Percentiles rank a stretch among this genome's conserved stretches.
Evolutionary conservation across 345 rosid genomes (phyloP).

Genomic region (Eucalyptus shirleyi): DNA sequence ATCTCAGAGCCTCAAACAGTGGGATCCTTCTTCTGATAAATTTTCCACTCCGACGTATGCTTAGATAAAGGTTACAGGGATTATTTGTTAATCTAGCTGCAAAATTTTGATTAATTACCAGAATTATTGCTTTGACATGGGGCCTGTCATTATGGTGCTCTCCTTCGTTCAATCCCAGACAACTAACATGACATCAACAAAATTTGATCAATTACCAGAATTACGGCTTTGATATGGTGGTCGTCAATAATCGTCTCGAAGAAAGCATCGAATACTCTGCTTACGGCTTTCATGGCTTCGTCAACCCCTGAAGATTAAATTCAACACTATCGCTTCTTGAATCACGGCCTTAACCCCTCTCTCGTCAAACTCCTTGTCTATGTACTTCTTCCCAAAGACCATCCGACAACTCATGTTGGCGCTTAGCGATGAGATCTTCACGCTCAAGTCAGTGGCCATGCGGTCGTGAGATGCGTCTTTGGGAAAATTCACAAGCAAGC

Average conservation of each 20-base stretch:
- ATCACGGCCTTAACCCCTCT: too few species aligned
- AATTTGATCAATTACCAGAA: background rate
- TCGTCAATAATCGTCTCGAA: background rate
- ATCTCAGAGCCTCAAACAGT: background rate
- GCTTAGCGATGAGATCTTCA: too few species aligned
- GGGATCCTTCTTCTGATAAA: background rate
- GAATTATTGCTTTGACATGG: constrained; percentile 5
- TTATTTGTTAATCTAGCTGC: background rate
- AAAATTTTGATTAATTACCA: background rate
- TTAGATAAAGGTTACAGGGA: background rate
- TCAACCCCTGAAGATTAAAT: too few species aligned
- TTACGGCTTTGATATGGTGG: background rate
- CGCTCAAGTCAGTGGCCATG: too few species aligned
- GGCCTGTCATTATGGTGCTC: constrained; percentile 1
- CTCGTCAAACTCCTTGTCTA: too few species aligned
- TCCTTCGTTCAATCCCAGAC: constrained; percentile 9
- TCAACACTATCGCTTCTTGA: too few species aligned
- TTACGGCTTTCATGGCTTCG: too few species aligned
- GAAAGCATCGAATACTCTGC: too few species aligned
- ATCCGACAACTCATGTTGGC: too few species aligned
- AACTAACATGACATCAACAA: constrained; percentile 11
- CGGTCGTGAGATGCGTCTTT: too few species aligned
- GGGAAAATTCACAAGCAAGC: too few species aligned
- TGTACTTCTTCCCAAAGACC: too few species aligned
- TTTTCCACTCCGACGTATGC: background rate